Conservation (phyloP, 2,329 filamentous ascomycete genomes). For the Colletotrichum somersetense region DNA sequence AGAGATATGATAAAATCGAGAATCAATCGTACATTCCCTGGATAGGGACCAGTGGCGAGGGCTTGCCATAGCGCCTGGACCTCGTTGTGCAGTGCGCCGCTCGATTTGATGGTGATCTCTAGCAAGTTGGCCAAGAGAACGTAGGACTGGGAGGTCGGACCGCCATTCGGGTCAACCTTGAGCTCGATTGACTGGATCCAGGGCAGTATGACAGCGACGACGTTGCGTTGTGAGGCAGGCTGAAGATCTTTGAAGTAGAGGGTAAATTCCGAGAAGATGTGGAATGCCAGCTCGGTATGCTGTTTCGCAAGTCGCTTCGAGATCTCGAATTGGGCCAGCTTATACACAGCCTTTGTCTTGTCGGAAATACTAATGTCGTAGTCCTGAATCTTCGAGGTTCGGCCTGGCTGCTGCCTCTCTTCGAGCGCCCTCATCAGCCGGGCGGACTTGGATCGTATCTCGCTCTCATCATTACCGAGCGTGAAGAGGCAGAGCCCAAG, state of each 20-base stretch:
- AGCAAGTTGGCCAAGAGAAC: constrained; percentile 95
- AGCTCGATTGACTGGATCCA: constrained; percentile 97
- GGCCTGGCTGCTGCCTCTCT: constrained; percentile 76
- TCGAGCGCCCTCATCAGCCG: constrained; percentile 85
- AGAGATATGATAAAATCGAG: constrained; percentile 96
- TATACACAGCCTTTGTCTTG: constrained; percentile 98
- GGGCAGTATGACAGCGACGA: constrained; percentile 92
- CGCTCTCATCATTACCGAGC: constrained; percentile 89
- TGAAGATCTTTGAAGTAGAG: constrained; percentile 91
- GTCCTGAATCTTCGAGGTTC: constrained; percentile 92
- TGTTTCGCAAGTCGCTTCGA: constrained; percentile 90
- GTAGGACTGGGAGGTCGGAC: constrained; percentile 91
- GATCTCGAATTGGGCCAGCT: constrained; percentile 96
- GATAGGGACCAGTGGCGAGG: constrained; percentile 90
- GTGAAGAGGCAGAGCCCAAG: constrained; percentile 91
- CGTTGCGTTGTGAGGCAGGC: constrained; percentile 87
- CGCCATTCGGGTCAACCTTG: constrained; percentile 90
- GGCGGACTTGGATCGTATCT: constrained; percentile 89
- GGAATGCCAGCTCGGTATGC: constrained; percentile 89
- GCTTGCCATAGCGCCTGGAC: constrained; percentile 98
- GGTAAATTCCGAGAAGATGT: constrained; percentile 96
- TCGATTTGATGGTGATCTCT: constrained; percentile 95
- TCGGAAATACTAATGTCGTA: constrained; percentile 99
- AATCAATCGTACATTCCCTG: constrained; percentile 92
- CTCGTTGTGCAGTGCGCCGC: constrained; percentile 90